These are phyloP conservation scores for Volvox reticuliferus DNA, from an alignment of 139 green algal genomes.

Conservation along the genomic window DNA sequence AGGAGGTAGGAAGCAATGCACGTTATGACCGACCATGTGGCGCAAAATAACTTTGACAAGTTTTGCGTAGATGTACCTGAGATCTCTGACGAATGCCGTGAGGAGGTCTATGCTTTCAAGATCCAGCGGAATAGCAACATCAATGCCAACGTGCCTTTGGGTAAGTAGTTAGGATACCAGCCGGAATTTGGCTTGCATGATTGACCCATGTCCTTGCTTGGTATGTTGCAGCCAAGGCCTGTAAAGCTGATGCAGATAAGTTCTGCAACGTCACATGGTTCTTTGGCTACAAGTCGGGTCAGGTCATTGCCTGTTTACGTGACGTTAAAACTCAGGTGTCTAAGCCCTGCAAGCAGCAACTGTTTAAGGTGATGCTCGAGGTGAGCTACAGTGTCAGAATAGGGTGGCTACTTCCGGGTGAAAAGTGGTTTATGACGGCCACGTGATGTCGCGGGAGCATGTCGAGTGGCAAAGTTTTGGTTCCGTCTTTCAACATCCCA, in stretches of 20 bases:
- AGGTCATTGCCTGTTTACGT: constrained; percentile 46
- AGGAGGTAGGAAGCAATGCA: constrained; percentile 1
- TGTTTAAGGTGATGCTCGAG: constrained; percentile 72
- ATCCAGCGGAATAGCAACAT: constrained; percentile 80
- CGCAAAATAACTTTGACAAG: not conserved
- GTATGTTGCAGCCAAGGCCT: constrained; percentile 71
- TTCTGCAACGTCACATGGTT: constrained; percentile 71
- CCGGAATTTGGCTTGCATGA: not conserved
- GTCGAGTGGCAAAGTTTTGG: too few species aligned
- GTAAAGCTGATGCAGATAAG: constrained; percentile 79
- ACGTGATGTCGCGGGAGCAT: too few species aligned
- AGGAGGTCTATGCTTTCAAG: constrained; percentile 82
- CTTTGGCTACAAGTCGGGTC: constrained; percentile 59
- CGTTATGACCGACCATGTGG: not conserved
- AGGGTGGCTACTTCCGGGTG: too few species aligned
- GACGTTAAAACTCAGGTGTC: constrained; percentile 64
- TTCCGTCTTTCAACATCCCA: too few species aligned
- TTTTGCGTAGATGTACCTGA: constrained; percentile 4
- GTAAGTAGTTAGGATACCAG: constrained; percentile 38
- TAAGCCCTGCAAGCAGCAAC: constrained; percentile 63
- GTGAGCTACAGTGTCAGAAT: constrained; percentile 17
- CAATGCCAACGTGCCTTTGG: constrained; percentile 79
- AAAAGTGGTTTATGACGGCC: too few species aligned
- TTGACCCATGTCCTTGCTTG: not conserved
- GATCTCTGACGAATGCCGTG: constrained; percentile 66